phyloP scores from a whole-genome alignment of 352 stramenopile species.

The Phytophthora kernoviae region DNA sequence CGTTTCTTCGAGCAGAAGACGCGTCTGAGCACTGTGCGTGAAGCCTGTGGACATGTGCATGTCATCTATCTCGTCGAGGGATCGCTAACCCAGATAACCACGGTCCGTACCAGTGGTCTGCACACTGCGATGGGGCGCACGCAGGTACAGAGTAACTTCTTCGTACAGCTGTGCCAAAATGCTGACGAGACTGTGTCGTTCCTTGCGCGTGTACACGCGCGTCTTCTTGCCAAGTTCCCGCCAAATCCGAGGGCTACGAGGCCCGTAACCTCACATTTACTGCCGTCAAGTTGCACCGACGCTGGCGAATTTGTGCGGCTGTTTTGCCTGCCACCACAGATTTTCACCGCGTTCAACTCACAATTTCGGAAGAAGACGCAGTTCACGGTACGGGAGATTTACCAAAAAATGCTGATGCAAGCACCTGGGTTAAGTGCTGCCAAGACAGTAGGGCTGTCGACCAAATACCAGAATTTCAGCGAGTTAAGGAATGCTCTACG shows the following conservation, averaged over 20 bases:
- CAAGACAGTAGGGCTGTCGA: slow-evolving; percentile 52
- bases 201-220: slow-evolving; percentile 64
- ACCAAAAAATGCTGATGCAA: slow-evolving; percentile 87
- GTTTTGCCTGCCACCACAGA: slow-evolving; percentile 56
- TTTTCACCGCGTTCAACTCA: slow-evolving; percentile 68
- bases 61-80: slow-evolving; percentile 88
- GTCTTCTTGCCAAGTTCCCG: slow-evolving; percentile 66
- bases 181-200: slow-evolving; percentile 82
- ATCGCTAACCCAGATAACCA: slow-evolving; percentile 74
- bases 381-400: slow-evolving; percentile 76
- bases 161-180: slow-evolving; percentile 78
- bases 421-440: slow-evolving; percentile 59
- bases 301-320: slow-evolving; percentile 28
- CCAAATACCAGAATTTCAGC: slow-evolving; percentile 55
- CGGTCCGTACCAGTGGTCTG: slow-evolving; percentile 59
- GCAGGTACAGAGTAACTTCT: slow-evolving; percentile 84
- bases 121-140: slow-evolving; percentile 80
- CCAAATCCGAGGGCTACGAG: neutral
- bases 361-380: slow-evolving; percentile 78
- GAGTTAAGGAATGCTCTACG: slow-evolving; percentile 47
- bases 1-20: slow-evolving; percentile 84
- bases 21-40: slow-evolving; percentile 47
- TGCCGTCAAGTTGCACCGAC: slow-evolving; percentile 9
- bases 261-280: slow-evolving; percentile 17
- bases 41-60: slow-evolving; percentile 67